These are phyloP conservation scores for Peterozyma toletana DNA, from an alignment of 805 yeast genomes.

Conservation along the genomic window DNA sequence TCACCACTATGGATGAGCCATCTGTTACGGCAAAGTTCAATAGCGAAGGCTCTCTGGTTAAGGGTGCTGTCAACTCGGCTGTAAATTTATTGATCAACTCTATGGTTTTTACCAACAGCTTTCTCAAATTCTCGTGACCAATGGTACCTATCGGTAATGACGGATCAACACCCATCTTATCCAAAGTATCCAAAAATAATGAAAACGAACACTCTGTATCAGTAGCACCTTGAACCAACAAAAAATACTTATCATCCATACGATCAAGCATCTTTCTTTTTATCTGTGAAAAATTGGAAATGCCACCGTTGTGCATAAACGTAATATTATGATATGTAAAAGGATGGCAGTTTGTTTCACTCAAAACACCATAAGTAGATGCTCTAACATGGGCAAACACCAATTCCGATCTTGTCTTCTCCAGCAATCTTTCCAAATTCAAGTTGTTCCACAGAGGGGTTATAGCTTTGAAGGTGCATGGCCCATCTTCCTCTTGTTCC, in stretches of 20 bases:
- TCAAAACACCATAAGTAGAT: constrained; percentile 86
- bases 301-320: constrained; percentile 98
- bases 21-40: constrained; percentile 94
- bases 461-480: constrained; percentile 90
- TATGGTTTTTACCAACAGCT: constrained; percentile 69
- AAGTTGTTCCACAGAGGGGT: constrained; percentile 98
- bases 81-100: constrained; percentile 78
- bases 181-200: constrained; percentile 68
- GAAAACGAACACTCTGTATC: constrained; percentile 97
- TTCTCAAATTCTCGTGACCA: constrained; percentile 50
- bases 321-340: constrained; percentile 79
- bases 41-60: constrained; percentile 64
- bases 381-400: constrained; percentile 97
- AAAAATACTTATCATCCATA: constrained; percentile 72
- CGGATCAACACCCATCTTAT: constrained; percentile 73
- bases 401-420: constrained; percentile 74
- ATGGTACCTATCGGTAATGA: constrained; percentile 33
- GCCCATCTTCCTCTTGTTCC: constrained; percentile 46
- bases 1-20: constrained; percentile 78
- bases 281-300: constrained; percentile 63
- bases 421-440: constrained; percentile 78
- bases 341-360: constrained; percentile 97
- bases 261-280: constrained; percentile 69
- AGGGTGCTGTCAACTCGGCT: constrained; percentile 37
- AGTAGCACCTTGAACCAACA: constrained; percentile 84